Evolutionary conservation across 2,329 filamentous ascomycete species (phyloP).

Genomic region (Aspergillus sp.): DNA sequence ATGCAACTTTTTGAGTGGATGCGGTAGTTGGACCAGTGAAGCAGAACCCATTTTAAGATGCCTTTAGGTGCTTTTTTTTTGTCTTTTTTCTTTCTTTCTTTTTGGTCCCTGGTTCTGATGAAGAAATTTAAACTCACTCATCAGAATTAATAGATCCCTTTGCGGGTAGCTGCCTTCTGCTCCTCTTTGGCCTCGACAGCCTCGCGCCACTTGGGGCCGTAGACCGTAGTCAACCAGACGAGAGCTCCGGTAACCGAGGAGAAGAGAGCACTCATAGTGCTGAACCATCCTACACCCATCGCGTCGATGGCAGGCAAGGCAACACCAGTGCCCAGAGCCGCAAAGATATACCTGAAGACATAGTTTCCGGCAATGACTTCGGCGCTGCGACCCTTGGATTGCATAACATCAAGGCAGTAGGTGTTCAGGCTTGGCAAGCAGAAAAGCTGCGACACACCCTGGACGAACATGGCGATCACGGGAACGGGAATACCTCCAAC

Average conservation of each 20-base stretch:
- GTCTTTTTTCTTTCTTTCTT: background rate
- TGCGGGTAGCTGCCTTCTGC: conserved; percentile 23
- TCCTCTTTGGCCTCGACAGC: conserved; percentile 43
- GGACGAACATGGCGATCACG: conserved; percentile 64
- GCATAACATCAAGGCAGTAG: conserved; percentile 78
- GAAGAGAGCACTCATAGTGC: conserved; percentile 57
- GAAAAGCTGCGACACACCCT: conserved; percentile 66
- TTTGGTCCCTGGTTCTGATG: background rate
- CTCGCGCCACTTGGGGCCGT: conserved; percentile 47
- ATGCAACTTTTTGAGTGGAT: background rate
- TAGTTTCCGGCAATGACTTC: conserved; percentile 78
- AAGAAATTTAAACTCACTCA: background rate
- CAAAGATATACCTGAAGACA: conserved; percentile 67
- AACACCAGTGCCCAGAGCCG: conserved; percentile 59
- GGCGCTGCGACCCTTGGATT: conserved; percentile 48
- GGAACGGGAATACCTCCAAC: conserved; percentile 51
- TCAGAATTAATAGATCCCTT: conserved; percentile 4
- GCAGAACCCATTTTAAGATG: background rate
- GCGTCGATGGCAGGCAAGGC: conserved; percentile 65
- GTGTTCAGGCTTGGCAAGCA: conserved; percentile 70
- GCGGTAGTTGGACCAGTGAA: too few species aligned
- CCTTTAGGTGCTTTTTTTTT: background rate
- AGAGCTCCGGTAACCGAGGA: conserved; percentile 41
- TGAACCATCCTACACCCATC: conserved; percentile 76
- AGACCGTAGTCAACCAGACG: conserved; percentile 43